Conservation (phyloP, 768 basidiomycete genomes). For the Brasilioporus rufonigricans region DNA sequence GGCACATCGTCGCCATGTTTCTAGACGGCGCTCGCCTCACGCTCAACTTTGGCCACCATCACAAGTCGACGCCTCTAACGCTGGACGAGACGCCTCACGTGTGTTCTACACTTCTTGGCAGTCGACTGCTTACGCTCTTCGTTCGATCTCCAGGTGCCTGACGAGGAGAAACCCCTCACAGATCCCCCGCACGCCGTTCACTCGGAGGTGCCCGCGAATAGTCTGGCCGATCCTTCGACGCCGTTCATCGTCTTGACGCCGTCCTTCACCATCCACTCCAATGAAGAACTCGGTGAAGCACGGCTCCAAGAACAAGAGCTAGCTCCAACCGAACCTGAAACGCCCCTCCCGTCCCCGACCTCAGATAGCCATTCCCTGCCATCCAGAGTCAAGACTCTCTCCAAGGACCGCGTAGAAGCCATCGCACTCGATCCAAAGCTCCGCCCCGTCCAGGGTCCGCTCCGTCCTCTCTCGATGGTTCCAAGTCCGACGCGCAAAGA, state of each 20-base stretch:
- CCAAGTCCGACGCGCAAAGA: slow-evolving; percentile 14
- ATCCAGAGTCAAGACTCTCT: slow-evolving; percentile 18
- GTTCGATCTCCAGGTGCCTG: slow-evolving; percentile 6
- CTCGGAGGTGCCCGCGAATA: slow-evolving; percentile 4
- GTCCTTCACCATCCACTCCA: slow-evolving; percentile 9
- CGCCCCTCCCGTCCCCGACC: background rate
- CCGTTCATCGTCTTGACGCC: slow-evolving; percentile 14
- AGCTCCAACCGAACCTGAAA: background rate
- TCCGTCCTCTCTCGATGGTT: slow-evolving; percentile 29
- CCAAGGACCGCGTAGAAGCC: slow-evolving; percentile 25
- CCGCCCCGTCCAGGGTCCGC: slow-evolving; percentile 31
- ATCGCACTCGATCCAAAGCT: slow-evolving; percentile 33
- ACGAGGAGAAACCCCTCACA: slow-evolving; percentile 18
- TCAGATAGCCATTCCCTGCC: slow-evolving; percentile 10
- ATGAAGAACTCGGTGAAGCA: background rate
- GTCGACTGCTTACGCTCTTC: background rate
- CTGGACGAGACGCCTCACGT: slow-evolving; percentile 10
- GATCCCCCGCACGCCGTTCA: slow-evolving; percentile 3
- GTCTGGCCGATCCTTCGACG: slow-evolving; percentile 12
- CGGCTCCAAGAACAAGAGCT: background rate
- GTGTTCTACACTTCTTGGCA: background rate
- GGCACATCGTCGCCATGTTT: background rate
- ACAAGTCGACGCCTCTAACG: background rate
- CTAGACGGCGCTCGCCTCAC: slow-evolving; percentile 27
- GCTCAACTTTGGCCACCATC: slow-evolving; percentile 14